Evolutionary conservation across 2,329 filamentous ascomycete species (phyloP).

Genomic region (Zymoseptoria brevis): DNA sequence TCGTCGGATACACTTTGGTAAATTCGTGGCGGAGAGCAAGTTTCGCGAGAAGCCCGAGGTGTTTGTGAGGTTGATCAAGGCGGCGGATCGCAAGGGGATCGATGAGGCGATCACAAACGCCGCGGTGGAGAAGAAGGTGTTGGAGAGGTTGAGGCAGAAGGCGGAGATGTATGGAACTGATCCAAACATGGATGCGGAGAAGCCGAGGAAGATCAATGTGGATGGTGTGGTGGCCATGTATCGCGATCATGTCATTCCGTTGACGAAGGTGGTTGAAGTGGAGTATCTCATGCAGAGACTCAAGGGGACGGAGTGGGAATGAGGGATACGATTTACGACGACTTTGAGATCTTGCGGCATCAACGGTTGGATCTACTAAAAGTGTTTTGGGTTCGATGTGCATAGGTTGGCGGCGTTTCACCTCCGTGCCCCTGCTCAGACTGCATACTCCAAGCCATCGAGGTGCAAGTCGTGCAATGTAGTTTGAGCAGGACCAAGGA

Average conservation of each 20-base stretch:
- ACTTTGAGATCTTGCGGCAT: not conserved
- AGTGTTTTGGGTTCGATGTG: not conserved
- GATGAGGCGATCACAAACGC: conserved; percentile 84
- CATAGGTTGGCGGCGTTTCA: not conserved
- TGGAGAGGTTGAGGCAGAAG: conserved; percentile 80
- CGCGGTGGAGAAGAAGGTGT: conserved; percentile 81
- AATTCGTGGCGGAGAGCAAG: conserved; percentile 96
- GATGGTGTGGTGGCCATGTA: conserved; percentile 90
- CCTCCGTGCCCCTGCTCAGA: too few species aligned
- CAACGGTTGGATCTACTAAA: too few species aligned
- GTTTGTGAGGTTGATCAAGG: conserved; percentile 76
- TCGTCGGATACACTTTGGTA: conserved; percentile 90
- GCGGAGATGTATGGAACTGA: conserved; percentile 90
- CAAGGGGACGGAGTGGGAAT: conserved; percentile 46
- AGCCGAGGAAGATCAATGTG: conserved; percentile 72
- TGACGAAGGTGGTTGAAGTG: conserved; percentile 97
- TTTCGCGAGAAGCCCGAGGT: conserved; percentile 73
- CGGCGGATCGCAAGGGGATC: conserved; percentile 70
- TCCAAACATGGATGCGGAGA: conserved; percentile 53
- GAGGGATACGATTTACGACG: conserved; percentile 2
- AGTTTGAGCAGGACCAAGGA: too few species aligned
- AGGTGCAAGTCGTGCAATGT: too few species aligned
- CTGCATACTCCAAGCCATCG: too few species aligned
- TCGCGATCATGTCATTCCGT: conserved; percentile 81
- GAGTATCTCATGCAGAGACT: conserved; percentile 96